Base-by-base conservation (phyloP, 139 green algal species). In the Chlamydomonas eustigma region DNA sequence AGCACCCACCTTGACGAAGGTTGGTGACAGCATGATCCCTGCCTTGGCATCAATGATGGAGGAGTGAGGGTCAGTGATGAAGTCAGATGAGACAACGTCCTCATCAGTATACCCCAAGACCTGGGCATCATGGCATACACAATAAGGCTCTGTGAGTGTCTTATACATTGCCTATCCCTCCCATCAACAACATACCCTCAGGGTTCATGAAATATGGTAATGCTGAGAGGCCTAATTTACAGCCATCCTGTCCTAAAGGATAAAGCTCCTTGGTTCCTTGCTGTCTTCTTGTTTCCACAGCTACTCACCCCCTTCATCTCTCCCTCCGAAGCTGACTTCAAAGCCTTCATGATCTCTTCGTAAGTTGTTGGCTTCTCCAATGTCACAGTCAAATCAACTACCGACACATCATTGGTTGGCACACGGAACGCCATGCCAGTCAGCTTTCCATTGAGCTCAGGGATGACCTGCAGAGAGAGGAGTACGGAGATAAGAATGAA, bases 391-490 rank as follows among this genome's bases (percentile, higher is more conserved):
- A 99, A 86, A 87, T 99, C 95, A 24, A 99, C 95, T 6, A 99
- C 95, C 1, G 91, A 97, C 64, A 98, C 95, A 70, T 99, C 93
- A 39, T 88, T 83, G 77, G 92, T 97, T 67, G 95, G 95, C 58
- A 99, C 95, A 37, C 95, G 91, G 91, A 99, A 98, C 24, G 95
- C 91, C 95, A 99, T 99, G 76, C 95, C 95, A 0, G 95, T 99
- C 33, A 99, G 88, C 91, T 98, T 99, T 85, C 95, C 95, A 78
- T 98, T 96, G 4, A 99, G 90, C 67, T 93, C 87, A 5, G 95
- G 95, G 39, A 99, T 89, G 58, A 99, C 93, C 86, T 95, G 82
- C 34, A 80, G 31, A 72, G 25, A 58, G 18, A 12, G 18, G 18
- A 58, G 44, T n/a, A n/a, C n/a, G n/a, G n/a, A n/a, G n/a, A n/a